Evolutionary conservation across 768 basidiomycete genomes (phyloP).

Genomic region (Rhizopogon vinicolor): DNA sequence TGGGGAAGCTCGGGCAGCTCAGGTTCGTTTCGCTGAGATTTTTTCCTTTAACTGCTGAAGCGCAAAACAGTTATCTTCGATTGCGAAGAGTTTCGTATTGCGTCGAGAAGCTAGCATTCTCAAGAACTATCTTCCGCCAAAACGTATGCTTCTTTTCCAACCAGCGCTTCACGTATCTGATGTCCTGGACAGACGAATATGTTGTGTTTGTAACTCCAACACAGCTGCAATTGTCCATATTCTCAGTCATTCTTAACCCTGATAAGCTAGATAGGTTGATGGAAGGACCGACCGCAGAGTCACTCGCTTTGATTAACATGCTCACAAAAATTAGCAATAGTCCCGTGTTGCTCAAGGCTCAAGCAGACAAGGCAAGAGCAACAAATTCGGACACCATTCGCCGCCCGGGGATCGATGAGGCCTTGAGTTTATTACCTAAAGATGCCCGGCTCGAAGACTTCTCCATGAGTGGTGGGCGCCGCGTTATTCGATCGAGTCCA

Average conservation of each 20-base stretch:
- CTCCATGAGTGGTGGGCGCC: conserved; percentile 65
- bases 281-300: conserved; percentile 68
- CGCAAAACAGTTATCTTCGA: conserved; percentile 50
- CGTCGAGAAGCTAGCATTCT: conserved; percentile 83
- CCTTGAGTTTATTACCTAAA: conserved; percentile 57
- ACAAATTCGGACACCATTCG: conserved; percentile 38
- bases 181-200: conserved; percentile 72
- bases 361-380: conserved; percentile 54
- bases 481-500: neutral
- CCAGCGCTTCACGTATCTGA: neutral
- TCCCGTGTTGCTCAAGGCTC: conserved; percentile 81
- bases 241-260: conserved; percentile 68
- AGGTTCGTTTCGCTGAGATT: conserved; percentile 41
- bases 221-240: conserved; percentile 74
- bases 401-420: conserved; percentile 51
- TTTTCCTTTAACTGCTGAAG: neutral
- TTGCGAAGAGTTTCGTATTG: conserved; percentile 87
- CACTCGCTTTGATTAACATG: conserved; percentile 72
- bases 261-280: conserved; percentile 66
- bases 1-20: conserved; percentile 72
- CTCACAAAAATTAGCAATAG: conserved; percentile 93
- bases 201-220: conserved; percentile 96
- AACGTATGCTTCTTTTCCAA: conserved; percentile 48
- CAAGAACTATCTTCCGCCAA: conserved; percentile 84
- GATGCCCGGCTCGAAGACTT: conserved; percentile 63